Evolutionary conservation across 2,329 filamentous ascomycete genomes (phyloP).

Genomic region (Claviceps pusilla): DNA sequence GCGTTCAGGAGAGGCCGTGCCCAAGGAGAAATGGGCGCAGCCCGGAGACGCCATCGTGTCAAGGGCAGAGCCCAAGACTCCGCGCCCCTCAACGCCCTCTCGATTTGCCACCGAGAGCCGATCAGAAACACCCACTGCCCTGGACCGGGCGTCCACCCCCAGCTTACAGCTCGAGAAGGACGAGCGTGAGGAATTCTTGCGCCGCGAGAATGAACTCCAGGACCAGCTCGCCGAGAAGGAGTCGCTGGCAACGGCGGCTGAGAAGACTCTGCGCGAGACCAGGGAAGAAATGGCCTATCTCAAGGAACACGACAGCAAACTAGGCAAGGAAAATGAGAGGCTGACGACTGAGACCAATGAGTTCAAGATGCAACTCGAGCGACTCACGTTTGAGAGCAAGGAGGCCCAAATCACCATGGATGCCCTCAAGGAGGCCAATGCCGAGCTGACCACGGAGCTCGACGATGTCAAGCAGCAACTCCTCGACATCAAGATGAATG

Average conservation of each 20-base stretch:
- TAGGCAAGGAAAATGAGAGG: conserved; percentile 80
- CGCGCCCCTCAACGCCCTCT: conserved; percentile 38
- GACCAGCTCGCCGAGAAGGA: conserved; percentile 93
- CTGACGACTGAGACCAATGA: conserved; percentile 78
- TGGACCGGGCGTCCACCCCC: conserved; percentile 76
- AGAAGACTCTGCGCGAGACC: conserved; percentile 66
- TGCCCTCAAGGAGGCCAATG: conserved; percentile 85
- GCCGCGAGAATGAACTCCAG: conserved; percentile 90
- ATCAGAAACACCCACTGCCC: conserved; percentile 47
- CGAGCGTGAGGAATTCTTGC: conserved; percentile 87
- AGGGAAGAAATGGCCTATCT: conserved; percentile 75
- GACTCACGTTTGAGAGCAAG: conserved; percentile 88
- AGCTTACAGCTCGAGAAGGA: conserved; percentile 86
- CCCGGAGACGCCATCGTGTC: conserved; percentile 35
- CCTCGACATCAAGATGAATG: conserved; percentile 88
- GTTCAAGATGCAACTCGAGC: conserved; percentile 91
- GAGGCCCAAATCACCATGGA: conserved; percentile 97
- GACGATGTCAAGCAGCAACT: conserved; percentile 95
- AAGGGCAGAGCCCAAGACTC: conserved; percentile 28
- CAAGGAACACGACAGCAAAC: conserved; percentile 71
- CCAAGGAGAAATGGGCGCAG: conserved; percentile 75
- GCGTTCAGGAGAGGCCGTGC: conserved; percentile 77
- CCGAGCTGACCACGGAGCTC: conserved; percentile 78
- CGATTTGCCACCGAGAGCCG: conserved; percentile 41
- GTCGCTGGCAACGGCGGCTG: conserved; percentile 59